Evolutionary conservation across 495 filamentous ascomycete genomes (phyloP).

Genomic region (Bombardia bombarda): DNA sequence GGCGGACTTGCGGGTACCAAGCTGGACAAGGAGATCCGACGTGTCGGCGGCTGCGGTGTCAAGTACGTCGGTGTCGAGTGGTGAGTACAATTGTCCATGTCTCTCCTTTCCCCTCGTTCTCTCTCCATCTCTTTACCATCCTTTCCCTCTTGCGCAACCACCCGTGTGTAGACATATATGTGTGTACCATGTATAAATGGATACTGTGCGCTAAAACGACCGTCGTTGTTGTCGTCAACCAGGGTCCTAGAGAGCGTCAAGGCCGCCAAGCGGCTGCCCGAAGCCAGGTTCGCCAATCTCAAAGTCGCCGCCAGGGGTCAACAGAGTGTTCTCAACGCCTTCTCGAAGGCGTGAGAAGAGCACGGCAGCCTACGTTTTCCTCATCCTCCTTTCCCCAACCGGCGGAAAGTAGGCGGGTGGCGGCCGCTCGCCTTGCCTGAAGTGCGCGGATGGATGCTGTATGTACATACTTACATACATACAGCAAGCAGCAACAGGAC

Average conservation of each 20-base stretch:
- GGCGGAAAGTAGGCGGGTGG: too few species aligned
- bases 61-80: constrained; percentile 81
- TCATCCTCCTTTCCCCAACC: too few species aligned
- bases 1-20: constrained; percentile 77
- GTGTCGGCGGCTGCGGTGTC: constrained; percentile 55
- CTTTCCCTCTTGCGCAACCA: constrained; percentile 4
- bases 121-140: background rate
- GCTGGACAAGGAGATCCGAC: constrained; percentile 69
- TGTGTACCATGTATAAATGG: constrained; percentile 2
- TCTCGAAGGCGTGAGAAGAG: constrained; percentile 12
- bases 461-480: too few species aligned
- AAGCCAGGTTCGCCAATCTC: constrained; percentile 58
- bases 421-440: too few species aligned
- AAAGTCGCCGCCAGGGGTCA: constrained; percentile 53
- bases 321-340: constrained; percentile 44
- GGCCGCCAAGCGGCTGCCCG: constrained; percentile 63
- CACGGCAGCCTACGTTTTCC: too few species aligned
- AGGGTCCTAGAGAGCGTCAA: constrained; percentile 76
- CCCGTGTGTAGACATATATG: too few species aligned
- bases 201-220: constrained; percentile 9
- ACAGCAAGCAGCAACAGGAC: too few species aligned
- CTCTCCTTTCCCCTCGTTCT: background rate
- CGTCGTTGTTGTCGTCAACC: background rate
- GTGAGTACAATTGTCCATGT: constrained; percentile 34
- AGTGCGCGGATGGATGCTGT: too few species aligned